Conservation (phyloP, 1,284 basidiomycete species). For the Apiotrichum gamsii region DNA sequence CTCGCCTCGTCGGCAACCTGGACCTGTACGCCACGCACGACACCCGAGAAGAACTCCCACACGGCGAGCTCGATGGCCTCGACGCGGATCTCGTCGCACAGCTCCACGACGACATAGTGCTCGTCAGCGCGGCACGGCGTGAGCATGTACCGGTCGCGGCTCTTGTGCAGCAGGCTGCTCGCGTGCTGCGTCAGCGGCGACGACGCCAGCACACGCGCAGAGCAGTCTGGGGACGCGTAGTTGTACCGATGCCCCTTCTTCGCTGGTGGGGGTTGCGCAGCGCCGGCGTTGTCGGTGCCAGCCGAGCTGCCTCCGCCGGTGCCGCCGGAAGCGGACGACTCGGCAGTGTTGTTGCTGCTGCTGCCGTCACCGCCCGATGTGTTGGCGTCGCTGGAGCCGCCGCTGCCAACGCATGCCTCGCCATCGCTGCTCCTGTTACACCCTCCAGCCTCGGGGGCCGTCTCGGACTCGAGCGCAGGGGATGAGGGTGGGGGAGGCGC, state of each 20-base stretch:
- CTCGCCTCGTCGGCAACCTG: constrained; percentile 65
- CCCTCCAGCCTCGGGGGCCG: neutral
- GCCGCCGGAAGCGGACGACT: neutral
- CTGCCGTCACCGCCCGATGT: neutral
- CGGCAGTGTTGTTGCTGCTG: neutral
- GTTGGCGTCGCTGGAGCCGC: neutral
- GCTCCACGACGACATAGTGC: constrained; percentile 88
- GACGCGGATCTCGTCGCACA: constrained; percentile 94
- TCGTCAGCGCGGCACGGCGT: constrained; percentile 69
- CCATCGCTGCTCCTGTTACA: neutral
- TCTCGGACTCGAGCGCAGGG: neutral
- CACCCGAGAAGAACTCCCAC: constrained; percentile 96
- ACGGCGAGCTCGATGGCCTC: constrained; percentile 95
- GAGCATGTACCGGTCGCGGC: constrained; percentile 95
- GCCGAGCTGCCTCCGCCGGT: neutral
- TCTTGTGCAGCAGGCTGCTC: constrained; percentile 75
- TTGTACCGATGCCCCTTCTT: constrained; percentile 65
- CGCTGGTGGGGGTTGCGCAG: neutral
- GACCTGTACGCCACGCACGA: constrained; percentile 86
- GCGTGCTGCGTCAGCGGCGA: constrained; percentile 79
- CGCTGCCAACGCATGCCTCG: neutral
- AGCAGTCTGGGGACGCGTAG: constrained; percentile 88
- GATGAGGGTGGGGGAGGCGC: neutral
- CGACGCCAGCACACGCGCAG: constrained; percentile 78
- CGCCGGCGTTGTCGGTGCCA: neutral